These are phyloP conservation scores for Adansonia grandidieri DNA, from an alignment of 441 rosid genomes.

Conservation along the genomic window DNA sequence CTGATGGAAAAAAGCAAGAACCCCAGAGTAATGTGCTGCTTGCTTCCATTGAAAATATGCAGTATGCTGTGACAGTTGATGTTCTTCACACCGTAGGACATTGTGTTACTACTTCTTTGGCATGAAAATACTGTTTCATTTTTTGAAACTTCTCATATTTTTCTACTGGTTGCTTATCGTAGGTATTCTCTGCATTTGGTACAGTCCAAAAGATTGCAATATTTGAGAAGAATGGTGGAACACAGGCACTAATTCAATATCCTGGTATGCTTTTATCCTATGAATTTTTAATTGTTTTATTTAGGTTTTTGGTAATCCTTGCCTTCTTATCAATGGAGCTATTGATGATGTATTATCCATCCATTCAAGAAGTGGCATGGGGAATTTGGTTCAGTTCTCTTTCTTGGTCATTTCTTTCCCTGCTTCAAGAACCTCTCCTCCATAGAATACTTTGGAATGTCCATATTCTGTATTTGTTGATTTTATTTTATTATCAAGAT, in stretches of 20 bases:
- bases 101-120: constrained; percentile 19
- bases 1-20: constrained; percentile 91
- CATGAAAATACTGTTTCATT: constrained; percentile 5
- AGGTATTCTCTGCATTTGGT: constrained; percentile 95
- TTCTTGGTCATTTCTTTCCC: background rate
- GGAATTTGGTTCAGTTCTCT: background rate
- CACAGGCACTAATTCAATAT: constrained; percentile 92
- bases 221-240: constrained; percentile 95
- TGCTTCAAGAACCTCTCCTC: background rate
- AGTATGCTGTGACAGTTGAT: constrained; percentile 94
- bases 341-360: no score
- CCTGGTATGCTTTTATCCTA: constrained; percentile 57
- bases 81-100: constrained; percentile 78
- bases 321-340: no score
- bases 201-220: constrained; percentile 93
- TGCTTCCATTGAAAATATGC: constrained; percentile 97
- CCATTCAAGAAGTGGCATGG: background rate
- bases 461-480: background rate
- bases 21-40: constrained; percentile 93
- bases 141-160: constrained; percentile 15
- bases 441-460: background rate
- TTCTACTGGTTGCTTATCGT: constrained; percentile 20
- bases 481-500: background rate
- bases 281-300: constrained; percentile 20
- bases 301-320: background rate